phyloP scores from a whole-genome alignment of 78 protist genomes.

The Anaeramoeba ignava region DNA sequence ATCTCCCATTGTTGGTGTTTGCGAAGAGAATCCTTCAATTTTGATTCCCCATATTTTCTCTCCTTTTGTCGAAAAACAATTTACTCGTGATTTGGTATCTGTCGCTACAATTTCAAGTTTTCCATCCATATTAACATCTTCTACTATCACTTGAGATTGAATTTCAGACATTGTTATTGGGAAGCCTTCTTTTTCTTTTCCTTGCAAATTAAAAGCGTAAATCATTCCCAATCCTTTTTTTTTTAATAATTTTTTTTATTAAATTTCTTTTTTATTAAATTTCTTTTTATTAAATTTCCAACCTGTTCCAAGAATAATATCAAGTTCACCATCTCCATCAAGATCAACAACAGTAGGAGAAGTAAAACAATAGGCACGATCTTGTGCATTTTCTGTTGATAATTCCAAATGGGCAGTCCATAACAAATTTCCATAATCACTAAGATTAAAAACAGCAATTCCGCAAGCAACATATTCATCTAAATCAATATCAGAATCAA shows the following conservation, averaged over 20 bases:
- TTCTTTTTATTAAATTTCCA: conserved; percentile 49
- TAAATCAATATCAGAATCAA: conserved; percentile 16
- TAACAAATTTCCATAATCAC: conserved; percentile 15
- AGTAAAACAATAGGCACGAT: background rate
- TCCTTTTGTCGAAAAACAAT: conserved; percentile 26
- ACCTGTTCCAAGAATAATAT: conserved; percentile 39
- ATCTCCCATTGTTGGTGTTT: conserved; percentile 55
- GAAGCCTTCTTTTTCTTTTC: conserved; percentile 11
- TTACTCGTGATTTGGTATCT: conserved; percentile 34
- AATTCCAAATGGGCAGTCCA: conserved; percentile 25
- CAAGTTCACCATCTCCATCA: conserved; percentile 49
- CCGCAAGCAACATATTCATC: conserved; percentile 69
- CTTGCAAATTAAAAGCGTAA: background rate
- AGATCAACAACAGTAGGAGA: conserved; percentile 53
- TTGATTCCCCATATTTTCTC: conserved; percentile 27
- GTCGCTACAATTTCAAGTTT: conserved; percentile 43
- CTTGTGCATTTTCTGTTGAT: conserved; percentile 21
- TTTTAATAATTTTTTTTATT: background rate
- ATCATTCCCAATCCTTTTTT: background rate
- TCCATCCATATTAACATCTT: conserved; percentile 67
- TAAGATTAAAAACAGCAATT: conserved; percentile 36
- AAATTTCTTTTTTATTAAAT: conserved; percentile 24
- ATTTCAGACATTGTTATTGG: conserved; percentile 62
- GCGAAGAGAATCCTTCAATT: conserved; percentile 19
- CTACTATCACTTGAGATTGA: conserved; percentile 37